Conservation (phyloP, 352 stramenopile species). For the Pythium volutum region DNA sequence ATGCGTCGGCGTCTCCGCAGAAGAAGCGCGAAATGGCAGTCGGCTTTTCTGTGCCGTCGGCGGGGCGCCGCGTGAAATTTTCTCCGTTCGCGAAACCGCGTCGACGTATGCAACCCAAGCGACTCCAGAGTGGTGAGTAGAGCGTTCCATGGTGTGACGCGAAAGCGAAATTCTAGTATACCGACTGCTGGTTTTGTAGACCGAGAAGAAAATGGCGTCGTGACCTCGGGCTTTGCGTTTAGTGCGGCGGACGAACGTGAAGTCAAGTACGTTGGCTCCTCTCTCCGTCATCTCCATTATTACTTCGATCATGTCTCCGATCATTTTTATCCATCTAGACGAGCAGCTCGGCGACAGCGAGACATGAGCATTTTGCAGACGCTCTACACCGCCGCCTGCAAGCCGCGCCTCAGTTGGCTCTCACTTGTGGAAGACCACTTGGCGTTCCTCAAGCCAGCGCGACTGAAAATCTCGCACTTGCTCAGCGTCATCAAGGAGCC, state of each 20-base stretch:
- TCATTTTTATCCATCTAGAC: constrained; percentile 3
- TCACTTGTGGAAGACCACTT: constrained; percentile 27
- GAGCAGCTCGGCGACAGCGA: constrained; percentile 12
- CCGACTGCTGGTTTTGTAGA: constrained; percentile 1
- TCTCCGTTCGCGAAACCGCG: constrained; percentile 67
- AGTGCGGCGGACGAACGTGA: constrained; percentile 12
- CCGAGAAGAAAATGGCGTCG: constrained; percentile 9
- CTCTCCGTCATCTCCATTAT: background rate
- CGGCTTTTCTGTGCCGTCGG: constrained; percentile 31
- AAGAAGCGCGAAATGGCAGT: constrained; percentile 15
- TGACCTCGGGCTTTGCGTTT: constrained; percentile 20
- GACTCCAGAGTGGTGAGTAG: constrained; percentile 9
- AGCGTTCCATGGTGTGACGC: background rate
- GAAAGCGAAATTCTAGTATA: background rate
- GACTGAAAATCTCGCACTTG: constrained; percentile 13
- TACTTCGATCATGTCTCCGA: background rate
- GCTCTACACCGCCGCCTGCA: constrained; percentile 16
- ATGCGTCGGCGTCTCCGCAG: constrained; percentile 11
- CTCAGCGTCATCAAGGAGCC: constrained; percentile 22
- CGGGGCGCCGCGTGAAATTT: constrained; percentile 60
- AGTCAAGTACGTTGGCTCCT: constrained; percentile 3
- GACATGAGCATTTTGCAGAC: constrained; percentile 23
- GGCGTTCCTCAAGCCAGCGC: constrained; percentile 7
- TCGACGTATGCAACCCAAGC: constrained; percentile 12
- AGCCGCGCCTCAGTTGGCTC: constrained; percentile 20